Base-by-base conservation (phyloP, 2,329 filamentous ascomycete genomes). In the Aureobasidium sp. region DNA sequence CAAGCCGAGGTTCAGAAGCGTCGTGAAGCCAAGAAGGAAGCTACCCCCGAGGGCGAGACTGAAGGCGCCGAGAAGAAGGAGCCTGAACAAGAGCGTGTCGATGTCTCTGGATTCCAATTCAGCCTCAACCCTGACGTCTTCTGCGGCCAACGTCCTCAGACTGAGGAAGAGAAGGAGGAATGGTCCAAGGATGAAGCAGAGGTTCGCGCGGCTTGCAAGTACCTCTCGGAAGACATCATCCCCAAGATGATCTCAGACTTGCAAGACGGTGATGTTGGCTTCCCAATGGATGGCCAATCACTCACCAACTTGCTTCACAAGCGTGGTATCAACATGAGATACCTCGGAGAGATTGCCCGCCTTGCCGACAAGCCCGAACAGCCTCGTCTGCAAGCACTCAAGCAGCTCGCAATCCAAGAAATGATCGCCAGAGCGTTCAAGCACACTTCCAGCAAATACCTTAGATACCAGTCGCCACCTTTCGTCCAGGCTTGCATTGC, bases 241-340 rank as follows among this genome's bases (percentile, higher is more conserved):
- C 91, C 93, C n/a, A 85, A 88, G 62, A 81, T 99, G 62, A 77
- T 97, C 63, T 86, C 88, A 65, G 93, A 99, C 70, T 83, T 99
- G 63, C 88, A 89, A 71, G 90, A 96, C 67, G 92, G 91, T 7
- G 93, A 99, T 68, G 88, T 96, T 67, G 94, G 93, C 70, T 97
- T 97, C 79, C 94, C 94, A 14, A 97, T 97, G 91, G 95, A 99
- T 70, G 94, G 94, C n/a, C 85, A 89, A 70, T 97, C 93, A 22
- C 81, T 99, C 63, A 90, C 88, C 69, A 86, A 87, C 67, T 84
- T 97, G 57, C 82, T 99, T 71, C 94, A 99, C 80, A 96, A 96
- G 81, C 90, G 93, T 45, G 94, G 94, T 77, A 92, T 99, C 79
- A 99, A 99, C 78, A 84, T 97, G 65, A 86, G 95, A 70, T 99